A percentile compares a stretch with the other conserved stretches of the same genome.
phyloP scores from a whole-genome alignment of 2,329 filamentous ascomycete species.

The Fusarium caatingaense region DNA sequence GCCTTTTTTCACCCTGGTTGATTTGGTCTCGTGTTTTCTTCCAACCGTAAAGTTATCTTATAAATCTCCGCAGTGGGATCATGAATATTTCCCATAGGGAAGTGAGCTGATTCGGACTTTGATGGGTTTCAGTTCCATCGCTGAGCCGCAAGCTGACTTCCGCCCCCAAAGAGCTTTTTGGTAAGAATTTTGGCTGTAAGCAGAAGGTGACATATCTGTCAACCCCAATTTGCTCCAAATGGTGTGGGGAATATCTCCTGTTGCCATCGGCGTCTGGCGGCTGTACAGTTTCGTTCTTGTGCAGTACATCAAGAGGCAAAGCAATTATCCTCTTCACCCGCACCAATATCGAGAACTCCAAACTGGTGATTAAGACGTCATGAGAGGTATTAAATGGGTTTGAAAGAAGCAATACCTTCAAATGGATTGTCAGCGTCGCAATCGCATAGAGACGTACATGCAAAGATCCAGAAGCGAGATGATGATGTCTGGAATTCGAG shows the following conservation, averaged over 20 bases:
- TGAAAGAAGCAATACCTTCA: neutral
- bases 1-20: neutral
- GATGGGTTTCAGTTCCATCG: conserved; percentile 20
- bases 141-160: conserved; percentile 3
- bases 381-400: neutral
- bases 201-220: conserved; percentile 8
- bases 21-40: conserved; percentile 20
- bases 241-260: neutral
- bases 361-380: neutral
- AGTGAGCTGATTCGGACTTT: conserved; percentile 18
- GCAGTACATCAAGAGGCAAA: conserved; percentile 3
- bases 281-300: neutral
- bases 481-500: conserved; percentile 1
- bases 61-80: neutral
- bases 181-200: neutral
- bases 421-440: neutral
- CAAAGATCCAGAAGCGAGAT: neutral
- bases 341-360: neutral
- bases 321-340: neutral
- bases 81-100: neutral
- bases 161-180: neutral
- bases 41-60: neutral
- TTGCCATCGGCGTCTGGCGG: neutral
- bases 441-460: neutral
- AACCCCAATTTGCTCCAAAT: neutral